A percentile compares a stretch with the other conserved stretches of the same genome.
Conservation (phyloP, 2,329 filamentous ascomycete species). For the Cercospora beticola region DNA sequence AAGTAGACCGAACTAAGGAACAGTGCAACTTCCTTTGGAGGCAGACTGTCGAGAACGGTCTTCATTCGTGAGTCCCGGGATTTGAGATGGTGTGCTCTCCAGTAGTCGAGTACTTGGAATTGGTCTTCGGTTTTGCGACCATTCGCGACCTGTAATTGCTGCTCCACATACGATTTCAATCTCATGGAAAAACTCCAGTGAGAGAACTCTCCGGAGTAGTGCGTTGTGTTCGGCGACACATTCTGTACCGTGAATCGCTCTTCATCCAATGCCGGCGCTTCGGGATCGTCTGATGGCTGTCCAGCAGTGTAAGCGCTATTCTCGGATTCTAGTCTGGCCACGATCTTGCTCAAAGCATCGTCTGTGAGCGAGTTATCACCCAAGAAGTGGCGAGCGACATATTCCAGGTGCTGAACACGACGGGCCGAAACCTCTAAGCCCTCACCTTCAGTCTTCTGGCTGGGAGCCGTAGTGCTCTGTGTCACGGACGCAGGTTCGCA, state of each 20-base stretch:
- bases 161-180: constrained; percentile 44
- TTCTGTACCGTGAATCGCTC: constrained; percentile 23
- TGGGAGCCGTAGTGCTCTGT: neutral
- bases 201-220: constrained; percentile 49
- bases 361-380: constrained; percentile 17
- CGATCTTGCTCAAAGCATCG: constrained; percentile 17
- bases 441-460: neutral
- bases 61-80: constrained; percentile 42
- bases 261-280: constrained; percentile 38
- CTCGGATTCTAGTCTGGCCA: constrained; percentile 17
- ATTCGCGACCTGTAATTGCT: constrained; percentile 33
- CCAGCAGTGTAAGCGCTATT: constrained; percentile 1
- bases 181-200: constrained; percentile 48
- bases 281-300: constrained; percentile 28
- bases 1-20: constrained; percentile 47
- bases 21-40: constrained; percentile 47
- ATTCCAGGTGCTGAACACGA: constrained; percentile 17
- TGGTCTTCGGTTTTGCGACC: constrained; percentile 8
- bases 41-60: constrained; percentile 42
- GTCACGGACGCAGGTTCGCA: constrained; percentile 15
- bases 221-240: constrained; percentile 15
- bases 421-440: neutral
- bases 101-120: constrained; percentile 39
- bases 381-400: constrained; percentile 20
- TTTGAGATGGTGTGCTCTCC: constrained; percentile 45